phyloP scores from a whole-genome alignment of 441 rosid species.

The Raphanus hybrid region DNA sequence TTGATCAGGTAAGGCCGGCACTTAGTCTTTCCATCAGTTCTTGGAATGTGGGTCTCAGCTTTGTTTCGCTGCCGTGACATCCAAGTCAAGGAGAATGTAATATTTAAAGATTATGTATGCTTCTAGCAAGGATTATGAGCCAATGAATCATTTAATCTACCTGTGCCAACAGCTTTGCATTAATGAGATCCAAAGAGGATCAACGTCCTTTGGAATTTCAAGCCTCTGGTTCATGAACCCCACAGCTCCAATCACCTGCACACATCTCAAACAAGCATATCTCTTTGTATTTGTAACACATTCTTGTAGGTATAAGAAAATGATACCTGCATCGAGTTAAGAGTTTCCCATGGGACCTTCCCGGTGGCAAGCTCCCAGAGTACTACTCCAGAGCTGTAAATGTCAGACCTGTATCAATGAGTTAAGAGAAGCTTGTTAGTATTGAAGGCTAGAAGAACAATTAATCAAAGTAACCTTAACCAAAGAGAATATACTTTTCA shows the following conservation, averaged over 20 bases:
- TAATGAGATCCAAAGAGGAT: constrained; percentile 81
- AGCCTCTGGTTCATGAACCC: constrained; percentile 96
- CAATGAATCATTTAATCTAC: too few relatives aligned
- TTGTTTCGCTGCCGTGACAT: too few relatives aligned
- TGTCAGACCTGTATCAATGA: constrained; percentile 71
- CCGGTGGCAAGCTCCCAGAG: constrained; percentile 96
- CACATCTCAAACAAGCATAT: constrained; percentile 37
- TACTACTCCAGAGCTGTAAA: constrained; percentile 89
- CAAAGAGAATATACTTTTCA: not conserved
- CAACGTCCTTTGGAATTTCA: constrained; percentile 80
- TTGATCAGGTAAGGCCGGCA: too few relatives aligned
- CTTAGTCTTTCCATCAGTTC: too few relatives aligned
- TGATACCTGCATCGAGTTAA: constrained; percentile 87
- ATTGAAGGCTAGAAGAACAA: constrained; percentile 14
- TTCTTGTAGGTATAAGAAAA: constrained; percentile 18
- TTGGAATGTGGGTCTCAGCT: too few relatives aligned
- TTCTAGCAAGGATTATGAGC: too few relatives aligned
- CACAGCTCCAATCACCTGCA: constrained; percentile 97
- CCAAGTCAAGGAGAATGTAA: too few relatives aligned
- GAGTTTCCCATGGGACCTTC: constrained; percentile 98
- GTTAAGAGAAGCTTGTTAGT: constrained; percentile 26
- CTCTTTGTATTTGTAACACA: constrained; percentile 26
- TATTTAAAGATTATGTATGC: too few relatives aligned
- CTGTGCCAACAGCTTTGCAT: constrained; percentile 82
- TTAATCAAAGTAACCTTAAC: constrained; percentile 14